A percentile compares a stretch with the other conserved stretches of the same genome.
Evolutionary conservation across 2,329 filamentous ascomycete genomes (phyloP).

Genomic region (Fusarium sp.): DNA sequence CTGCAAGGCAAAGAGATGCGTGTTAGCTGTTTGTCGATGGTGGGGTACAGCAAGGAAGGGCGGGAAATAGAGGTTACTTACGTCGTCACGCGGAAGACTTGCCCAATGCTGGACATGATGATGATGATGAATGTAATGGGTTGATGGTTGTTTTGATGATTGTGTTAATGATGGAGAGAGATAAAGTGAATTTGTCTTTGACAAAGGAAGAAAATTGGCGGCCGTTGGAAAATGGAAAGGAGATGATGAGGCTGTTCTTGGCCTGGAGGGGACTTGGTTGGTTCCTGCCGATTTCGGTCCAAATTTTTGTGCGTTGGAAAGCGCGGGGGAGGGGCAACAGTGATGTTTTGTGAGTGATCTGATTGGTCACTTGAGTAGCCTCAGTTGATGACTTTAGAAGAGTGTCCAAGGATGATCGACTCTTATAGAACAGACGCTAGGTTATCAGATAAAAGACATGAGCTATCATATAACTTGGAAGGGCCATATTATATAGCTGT

Average conservation of each 20-base stretch:
- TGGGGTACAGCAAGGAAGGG: neutral
- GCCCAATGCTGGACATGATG: slow-evolving; percentile 88
- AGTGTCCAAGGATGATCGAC: neutral
- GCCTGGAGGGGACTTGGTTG: neutral
- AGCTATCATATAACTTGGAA: neutral
- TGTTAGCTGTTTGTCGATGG: neutral
- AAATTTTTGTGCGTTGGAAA: slow-evolving; percentile 16
- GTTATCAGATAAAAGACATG: neutral
- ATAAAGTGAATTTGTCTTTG: slow-evolving; percentile 15
- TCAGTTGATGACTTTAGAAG: slow-evolving; percentile 1
- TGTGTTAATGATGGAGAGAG: neutral
- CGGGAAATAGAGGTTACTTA: slow-evolving; percentile 53
- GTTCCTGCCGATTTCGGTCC: slow-evolving; percentile 27
- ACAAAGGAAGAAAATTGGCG: slow-evolving; percentile 9
- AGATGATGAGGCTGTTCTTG: neutral
- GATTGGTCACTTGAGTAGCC: slow-evolving; percentile 10
- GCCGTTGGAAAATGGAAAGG: slow-evolving; percentile 26
- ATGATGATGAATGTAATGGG: slow-evolving; percentile 64
- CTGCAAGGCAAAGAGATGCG: slow-evolving; percentile 24
- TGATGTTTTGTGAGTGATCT: neutral
- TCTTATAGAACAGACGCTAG: neutral
- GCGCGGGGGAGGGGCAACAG: slow-evolving; percentile 22
- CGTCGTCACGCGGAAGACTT: slow-evolving; percentile 69
- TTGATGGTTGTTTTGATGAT: neutral
- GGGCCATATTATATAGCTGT: neutral